Evolutionary conservation across 345 rosid species (phyloP), one percentile per base, ranked within the genome.

Genomic region (Citrus medica): DNA sequence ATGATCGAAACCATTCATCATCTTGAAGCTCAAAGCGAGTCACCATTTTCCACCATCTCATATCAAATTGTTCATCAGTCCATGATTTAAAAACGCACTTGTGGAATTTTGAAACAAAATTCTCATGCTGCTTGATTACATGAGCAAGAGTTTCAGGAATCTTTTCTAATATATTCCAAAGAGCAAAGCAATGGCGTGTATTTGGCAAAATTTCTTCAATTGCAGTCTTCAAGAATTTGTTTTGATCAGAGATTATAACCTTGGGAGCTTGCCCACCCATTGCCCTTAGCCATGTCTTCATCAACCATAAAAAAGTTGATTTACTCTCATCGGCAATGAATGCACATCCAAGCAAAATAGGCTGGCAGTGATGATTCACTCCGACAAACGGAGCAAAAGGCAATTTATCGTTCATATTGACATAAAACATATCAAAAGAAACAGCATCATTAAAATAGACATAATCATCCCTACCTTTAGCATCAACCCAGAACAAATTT

Each of bases 41-140:
- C 67, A 89, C 83, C 85, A 90, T 85, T 82, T 85, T 88, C 90
- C 80, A 84, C 93, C 93, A 90, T 74, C 90, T 88, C 84, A 80
- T 80, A 37, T 80, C 82, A 79, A 90, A 88, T 33, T 88, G 81
- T 12, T 83, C 90, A 38, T 88, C 87, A 1, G 91, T 84, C 88
- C 89, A 90, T 0, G 93, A 90, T 56, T 82, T 87, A 70, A 85
- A 87, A 63, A 90, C 78, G 76, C 91, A 90, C 77, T 88, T 88
- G 9, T 82, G 76, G 59, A 90, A 88, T 69, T 88, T 85, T 30
- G 74, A 51, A 73, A 82, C 56, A 67, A 90, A 88, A 28, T 85
- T 82, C 55, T 84, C 91, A 27, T 82, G 77, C 40, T 67, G 75
- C 46, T 82, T 83, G 38, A 82, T 80, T 28, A 90, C 84, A 55